Conservation (phyloP, 495 filamentous ascomycete genomes). For the Podospora conica region DNA sequence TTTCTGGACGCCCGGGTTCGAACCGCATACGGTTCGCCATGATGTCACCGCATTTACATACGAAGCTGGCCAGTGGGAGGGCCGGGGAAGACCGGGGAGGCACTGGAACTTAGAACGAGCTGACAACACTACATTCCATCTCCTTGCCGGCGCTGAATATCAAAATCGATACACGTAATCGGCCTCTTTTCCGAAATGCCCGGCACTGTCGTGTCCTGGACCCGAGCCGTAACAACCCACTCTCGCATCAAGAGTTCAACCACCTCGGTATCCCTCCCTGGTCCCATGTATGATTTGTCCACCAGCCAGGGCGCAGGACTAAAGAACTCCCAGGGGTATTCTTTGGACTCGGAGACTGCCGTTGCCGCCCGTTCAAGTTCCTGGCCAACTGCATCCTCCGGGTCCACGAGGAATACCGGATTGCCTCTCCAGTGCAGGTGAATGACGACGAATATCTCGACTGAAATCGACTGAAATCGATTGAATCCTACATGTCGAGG, state of each 20-base stretch:
- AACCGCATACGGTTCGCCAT: too few relatives aligned
- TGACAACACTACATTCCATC: too few relatives aligned
- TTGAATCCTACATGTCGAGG: too few relatives aligned
- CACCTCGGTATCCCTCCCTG: background rate
- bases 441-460: background rate
- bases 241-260: background rate
- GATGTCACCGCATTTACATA: too few relatives aligned
- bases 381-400: background rate
- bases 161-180: background rate
- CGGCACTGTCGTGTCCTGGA: background rate
- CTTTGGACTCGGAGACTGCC: background rate
- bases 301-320: background rate
- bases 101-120: too few relatives aligned
- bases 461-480: too few relatives aligned
- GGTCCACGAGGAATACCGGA: background rate
- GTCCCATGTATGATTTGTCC: background rate
- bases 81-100: too few relatives aligned
- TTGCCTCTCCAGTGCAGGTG: background rate
- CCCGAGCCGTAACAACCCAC: background rate
- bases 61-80: too few relatives aligned
- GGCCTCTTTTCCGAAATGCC: background rate
- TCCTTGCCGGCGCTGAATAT: too few relatives aligned
- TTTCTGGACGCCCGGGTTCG: too few relatives aligned
- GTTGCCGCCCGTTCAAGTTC: background rate
- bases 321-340: background rate